Evolutionary conservation across 2,329 filamentous ascomycete species (phyloP).

Genomic region (Fusarium cicatricum): DNA sequence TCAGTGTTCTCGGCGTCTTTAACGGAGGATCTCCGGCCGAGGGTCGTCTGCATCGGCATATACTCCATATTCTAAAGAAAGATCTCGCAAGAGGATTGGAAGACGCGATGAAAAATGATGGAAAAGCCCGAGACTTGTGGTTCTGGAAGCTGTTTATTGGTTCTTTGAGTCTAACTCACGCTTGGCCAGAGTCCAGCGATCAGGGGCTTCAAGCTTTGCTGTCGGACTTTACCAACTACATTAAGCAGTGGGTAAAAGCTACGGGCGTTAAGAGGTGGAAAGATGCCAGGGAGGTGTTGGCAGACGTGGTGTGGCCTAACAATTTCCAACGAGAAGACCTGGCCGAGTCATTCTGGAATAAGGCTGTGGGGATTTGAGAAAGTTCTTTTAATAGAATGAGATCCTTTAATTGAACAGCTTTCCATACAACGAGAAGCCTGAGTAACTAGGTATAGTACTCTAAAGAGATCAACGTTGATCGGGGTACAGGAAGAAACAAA

Average conservation of each 20-base stretch:
- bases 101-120: not conserved
- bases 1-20: not conserved
- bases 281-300: not conserved
- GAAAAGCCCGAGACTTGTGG: not conserved
- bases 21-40: not conserved
- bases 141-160: conserved; percentile 1
- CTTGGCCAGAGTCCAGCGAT: not conserved
- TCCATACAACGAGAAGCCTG: not conserved
- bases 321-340: not conserved
- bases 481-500: too few relatives aligned
- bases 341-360: conserved; percentile 1
- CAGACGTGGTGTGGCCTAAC: not conserved
- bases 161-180: not conserved
- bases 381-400: too few relatives aligned
- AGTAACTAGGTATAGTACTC: too few relatives aligned
- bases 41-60: not conserved
- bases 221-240: not conserved
- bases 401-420: not conserved
- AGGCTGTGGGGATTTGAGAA: not conserved
- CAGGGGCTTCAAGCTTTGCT: not conserved
- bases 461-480: too few relatives aligned
- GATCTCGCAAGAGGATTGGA: not conserved
- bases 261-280: not conserved
- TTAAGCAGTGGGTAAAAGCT: not conserved
- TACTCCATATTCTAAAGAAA: not conserved